Base-by-base conservation (phyloP, 2,329 filamentous ascomycete species). In the Periconia macrospinosa region DNA sequence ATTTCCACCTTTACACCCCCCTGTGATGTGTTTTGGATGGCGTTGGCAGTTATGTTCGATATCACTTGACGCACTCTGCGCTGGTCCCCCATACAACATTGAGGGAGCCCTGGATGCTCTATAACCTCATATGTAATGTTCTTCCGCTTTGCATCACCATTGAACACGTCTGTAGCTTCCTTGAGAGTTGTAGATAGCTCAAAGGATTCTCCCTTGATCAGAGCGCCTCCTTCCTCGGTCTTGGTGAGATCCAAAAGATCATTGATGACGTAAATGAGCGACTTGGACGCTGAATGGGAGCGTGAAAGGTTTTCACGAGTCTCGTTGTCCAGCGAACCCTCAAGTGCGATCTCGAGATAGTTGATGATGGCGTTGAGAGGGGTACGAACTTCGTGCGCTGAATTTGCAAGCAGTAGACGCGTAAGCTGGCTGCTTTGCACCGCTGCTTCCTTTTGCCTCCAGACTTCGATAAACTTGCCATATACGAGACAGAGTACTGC, bases 351-450 rank as follows among this genome's bases (percentile, higher is more conserved):
- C 63, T 96, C 92, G 1, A 96, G 82, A 61, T 95, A 96, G 63
- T 96, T 96, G 73, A 96, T 95, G 65, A 96, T 96, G 15, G 92
- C 92, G 66, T 96, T 96, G 2, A 96, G 76, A 0, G 92, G 92
- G 0, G 92, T 96, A 47, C 92, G 87, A 9, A 96, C 91, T 76
- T 96, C 92, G 59, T 96, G 92, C 0, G 92, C 92, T 0, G 91
- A 95, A 60, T 96, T 96, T 5, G 91, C 90, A 19, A 96, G 79
- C 1, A 96, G 75, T 3, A 96, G 75, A 45, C 85, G 81, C 0
- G 91, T 96, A 2, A 96, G 78, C 55, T 92, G 88, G 61, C 89
- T 95, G 67, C 80, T 93, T 63, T 95, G 88, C 54, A 96, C 69
- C 0, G 90, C 90, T 1, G 87, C 88, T 70, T 96, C 92, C 61